Conservation (phyloP, 2,329 filamentous ascomycete species). For the Incumbomyces lentus region DNA sequence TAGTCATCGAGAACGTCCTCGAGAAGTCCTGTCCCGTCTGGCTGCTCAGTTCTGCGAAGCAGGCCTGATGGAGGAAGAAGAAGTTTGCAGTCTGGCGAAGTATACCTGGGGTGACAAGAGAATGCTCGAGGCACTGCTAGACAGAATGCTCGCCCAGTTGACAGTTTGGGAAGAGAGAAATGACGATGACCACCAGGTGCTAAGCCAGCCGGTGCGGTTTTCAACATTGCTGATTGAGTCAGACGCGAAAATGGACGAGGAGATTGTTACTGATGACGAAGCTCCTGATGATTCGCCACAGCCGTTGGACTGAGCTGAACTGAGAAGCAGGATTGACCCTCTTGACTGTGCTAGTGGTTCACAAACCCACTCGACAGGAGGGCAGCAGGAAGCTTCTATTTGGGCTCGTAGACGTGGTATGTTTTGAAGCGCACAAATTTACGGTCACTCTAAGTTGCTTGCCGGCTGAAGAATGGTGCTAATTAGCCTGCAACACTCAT, state of each 20-base stretch:
- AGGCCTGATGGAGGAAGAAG: background rate
- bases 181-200: background rate
- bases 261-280: no score
- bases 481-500: no score
- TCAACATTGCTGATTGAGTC: background rate
- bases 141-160: background rate
- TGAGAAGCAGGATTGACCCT: no score
- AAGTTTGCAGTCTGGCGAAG: background rate
- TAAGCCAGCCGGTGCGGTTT: background rate
- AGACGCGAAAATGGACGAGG: background rate
- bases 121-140: background rate
- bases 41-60: background rate
- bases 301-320: no score
- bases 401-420: no score
- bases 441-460: no score
- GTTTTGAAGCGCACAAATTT: no score
- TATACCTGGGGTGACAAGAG: background rate
- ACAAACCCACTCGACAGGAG: no score
- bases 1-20: background rate
- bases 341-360: no score
- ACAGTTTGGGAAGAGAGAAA: background rate
- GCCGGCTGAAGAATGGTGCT: no score
- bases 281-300: no score
- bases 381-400: no score
- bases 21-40: background rate